Conservation (phyloP, 169 alveolate species). For the Eimeria sp. region DNA sequence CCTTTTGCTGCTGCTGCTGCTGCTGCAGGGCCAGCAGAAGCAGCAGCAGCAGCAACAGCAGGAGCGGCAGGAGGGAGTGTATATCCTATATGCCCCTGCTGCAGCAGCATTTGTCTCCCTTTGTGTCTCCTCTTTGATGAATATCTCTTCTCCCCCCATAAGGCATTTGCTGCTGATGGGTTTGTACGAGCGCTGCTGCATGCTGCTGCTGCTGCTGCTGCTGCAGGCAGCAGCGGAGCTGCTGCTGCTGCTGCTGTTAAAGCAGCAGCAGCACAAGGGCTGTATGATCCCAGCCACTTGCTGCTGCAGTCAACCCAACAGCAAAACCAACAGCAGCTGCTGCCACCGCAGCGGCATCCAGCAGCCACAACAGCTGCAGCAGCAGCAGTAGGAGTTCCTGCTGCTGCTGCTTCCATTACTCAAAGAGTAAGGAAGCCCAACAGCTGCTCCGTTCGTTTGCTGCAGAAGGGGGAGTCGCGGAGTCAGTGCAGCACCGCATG, state of each 20-base stretch:
- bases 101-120: conserved; percentile 60
- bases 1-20: conserved; percentile 24
- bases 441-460: neutral
- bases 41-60: conserved; percentile 38
- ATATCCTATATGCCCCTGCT: conserved; percentile 1
- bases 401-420: conserved; percentile 6
- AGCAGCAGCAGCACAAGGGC: conserved; percentile 7
- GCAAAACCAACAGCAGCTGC: neutral
- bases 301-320: conserved; percentile 7
- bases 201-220: conserved; percentile 66
- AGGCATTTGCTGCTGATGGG: conserved; percentile 51
- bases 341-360: conserved; percentile 3
- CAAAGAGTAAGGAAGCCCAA: neutral
- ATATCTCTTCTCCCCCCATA: conserved; percentile 48
- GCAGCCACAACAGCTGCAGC: neutral
- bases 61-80: conserved; percentile 9
- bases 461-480: neutral
- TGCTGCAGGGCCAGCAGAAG: neutral
- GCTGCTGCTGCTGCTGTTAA: conserved; percentile 36
- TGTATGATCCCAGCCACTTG: conserved; percentile 17
- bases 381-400: neutral
- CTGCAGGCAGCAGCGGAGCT: conserved; percentile 14
- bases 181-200: neutral
- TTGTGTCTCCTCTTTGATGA: conserved; percentile 57
- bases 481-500: neutral